Percentiles rank a stretch among this genome's conserved stretches.
Evolutionary conservation across 345 rosid genomes (phyloP).

Genomic region (sweet orange (Citrus sinensis)): DNA sequence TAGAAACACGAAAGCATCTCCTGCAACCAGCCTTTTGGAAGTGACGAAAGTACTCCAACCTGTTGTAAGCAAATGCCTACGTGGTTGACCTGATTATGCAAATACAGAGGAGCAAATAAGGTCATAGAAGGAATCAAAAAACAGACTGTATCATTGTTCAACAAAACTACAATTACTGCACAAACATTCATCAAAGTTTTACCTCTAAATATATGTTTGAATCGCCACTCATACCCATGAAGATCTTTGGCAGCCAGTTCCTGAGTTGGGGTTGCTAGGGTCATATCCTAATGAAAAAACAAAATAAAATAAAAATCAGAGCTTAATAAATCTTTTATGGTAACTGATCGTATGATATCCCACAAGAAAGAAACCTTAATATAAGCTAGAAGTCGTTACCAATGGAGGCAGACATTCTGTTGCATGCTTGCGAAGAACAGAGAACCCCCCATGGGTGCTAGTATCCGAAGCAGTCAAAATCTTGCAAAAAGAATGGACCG

Average conservation of each 20-base stretch:
- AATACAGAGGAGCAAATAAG: neutral
- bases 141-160: neutral
- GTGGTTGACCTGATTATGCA: constrained; percentile 55
- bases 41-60: constrained; percentile 85
- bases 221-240: constrained; percentile 76
- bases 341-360: neutral
- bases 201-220: constrained; percentile 83
- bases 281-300: constrained; percentile 39
- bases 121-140: neutral
- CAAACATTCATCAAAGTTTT: neutral
- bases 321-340: neutral
- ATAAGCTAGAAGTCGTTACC: constrained; percentile 28
- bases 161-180: neutral
- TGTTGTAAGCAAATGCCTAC: constrained; percentile 75
- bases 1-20: constrained; percentile 74
- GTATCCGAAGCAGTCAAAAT: constrained; percentile 90
- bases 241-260: constrained; percentile 71
- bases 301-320: neutral
- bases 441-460: constrained; percentile 96
- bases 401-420: constrained; percentile 74
- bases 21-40: constrained; percentile 63
- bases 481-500: constrained; percentile 71
- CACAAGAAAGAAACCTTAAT: neutral
- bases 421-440: constrained; percentile 86
- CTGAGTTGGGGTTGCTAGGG: constrained; percentile 57